Base-by-base conservation (phyloP, 2,329 filamentous ascomycete species). In the Rhytidhysteron rufulum region DNA sequence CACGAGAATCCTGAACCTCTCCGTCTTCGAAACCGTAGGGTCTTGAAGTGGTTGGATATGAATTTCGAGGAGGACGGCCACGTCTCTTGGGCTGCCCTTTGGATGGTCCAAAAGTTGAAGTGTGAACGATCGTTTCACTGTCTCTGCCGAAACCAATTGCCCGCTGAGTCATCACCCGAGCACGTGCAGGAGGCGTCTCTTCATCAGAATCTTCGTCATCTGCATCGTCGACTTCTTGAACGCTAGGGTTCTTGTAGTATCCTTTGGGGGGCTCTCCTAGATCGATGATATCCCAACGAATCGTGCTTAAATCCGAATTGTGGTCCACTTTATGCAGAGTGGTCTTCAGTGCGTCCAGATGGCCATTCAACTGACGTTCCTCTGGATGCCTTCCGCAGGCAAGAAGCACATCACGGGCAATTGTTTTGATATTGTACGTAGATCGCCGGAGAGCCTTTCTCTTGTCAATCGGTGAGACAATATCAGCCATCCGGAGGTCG, bases 271-370 rank as follows among this genome's bases (percentile, higher is more conserved):
- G 73, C 6, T 67, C 66, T 27, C 72, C 75, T 17, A 77, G 77
- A 53, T 83, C 80, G 17, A 83, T 71, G 3, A 80, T 46, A 53
- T 82, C 77, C 80, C 80, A 83, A 40, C 73, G 68, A 35, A 84
- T 72, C 0, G 78, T 82, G 22, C 67, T 70, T 10, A 83, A 60
- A 54, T 83, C 78, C 5, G 73, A 68, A 8, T 60, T 58, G 35
- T 59, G 55, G 31, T 72, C 66, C 4, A 80, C 63, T 8, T 60
- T 57, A 11, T 58, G 54, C 13, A 78, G 66, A 3, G 57, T 66
- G 6, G 62, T 59, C 27, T 65, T 68, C 6, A 79, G 55, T 24
- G 66, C 52, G 40, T 74, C 67, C 43, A 85, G 63, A 62, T 85
- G 80, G 21, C 70, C 67, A 51, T 86, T 86, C 25, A 86, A 60